A percentile compares a stretch with the other conserved stretches of the same genome.
Evolutionary conservation across 441 rosid species (phyloP).

Genomic region (Rhodomyrtus psidioides): DNA sequence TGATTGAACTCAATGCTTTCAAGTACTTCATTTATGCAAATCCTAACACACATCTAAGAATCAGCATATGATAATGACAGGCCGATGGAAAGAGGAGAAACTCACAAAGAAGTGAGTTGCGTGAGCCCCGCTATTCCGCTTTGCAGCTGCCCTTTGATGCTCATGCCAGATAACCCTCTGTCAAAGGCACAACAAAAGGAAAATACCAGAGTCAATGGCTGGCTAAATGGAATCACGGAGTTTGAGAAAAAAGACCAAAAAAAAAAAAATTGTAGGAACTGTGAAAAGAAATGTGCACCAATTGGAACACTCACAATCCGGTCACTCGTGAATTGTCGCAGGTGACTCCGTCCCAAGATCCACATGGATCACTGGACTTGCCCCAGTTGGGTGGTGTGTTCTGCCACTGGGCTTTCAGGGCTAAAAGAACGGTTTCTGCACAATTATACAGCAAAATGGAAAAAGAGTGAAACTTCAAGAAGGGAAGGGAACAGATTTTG

Average conservation of each 20-base stretch:
- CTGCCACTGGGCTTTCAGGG: slow-evolving; percentile 65
- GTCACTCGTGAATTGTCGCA: slow-evolving; percentile 67
- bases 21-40: background rate
- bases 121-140: slow-evolving; percentile 79
- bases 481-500: background rate
- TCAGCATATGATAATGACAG: background rate
- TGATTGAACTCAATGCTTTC: background rate
- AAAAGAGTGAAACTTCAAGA: background rate
- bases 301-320: slow-evolving; percentile 45
- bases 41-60: background rate
- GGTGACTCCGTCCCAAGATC: slow-evolving; percentile 86
- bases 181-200: background rate
- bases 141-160: slow-evolving; percentile 67
- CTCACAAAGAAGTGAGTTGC: slow-evolving; percentile 81
- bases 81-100: background rate
- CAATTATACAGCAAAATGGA: background rate
- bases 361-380: slow-evolving; percentile 64
- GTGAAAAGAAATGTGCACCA: background rate
- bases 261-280: background rate
- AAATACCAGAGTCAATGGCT: background rate
- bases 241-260: background rate
- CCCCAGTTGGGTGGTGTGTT: slow-evolving; percentile 75
- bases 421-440: slow-evolving; percentile 63
- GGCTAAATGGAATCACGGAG: too few species aligned
- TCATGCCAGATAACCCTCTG: slow-evolving; percentile 78